Percentiles rank a stretch among this genome's conserved stretches.
phyloP scores from a whole-genome alignment of 306 rosid genomes.

The Vigna unguiculata region DNA sequence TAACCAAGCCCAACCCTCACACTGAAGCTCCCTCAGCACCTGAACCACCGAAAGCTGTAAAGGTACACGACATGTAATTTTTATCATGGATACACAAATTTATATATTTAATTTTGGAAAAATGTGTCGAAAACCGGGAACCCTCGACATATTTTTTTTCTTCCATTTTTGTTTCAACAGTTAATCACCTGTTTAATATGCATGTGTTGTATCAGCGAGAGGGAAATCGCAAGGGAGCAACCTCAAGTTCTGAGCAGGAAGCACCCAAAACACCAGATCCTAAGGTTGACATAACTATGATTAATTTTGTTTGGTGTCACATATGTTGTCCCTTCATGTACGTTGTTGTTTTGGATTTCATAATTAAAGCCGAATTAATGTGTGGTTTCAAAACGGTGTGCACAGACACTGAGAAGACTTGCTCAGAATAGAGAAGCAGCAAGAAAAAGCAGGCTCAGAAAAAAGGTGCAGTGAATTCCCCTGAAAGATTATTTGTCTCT shows the following conservation, averaged over 20 bases:
- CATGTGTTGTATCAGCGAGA: constrained; percentile 60
- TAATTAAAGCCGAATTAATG: constrained; percentile 19
- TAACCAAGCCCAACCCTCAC: constrained; percentile 61
- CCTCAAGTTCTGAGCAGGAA: constrained; percentile 94
- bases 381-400: constrained; percentile 13
- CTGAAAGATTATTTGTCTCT: not conserved
- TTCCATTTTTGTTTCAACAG: too few relatives aligned
- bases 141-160: too few relatives aligned
- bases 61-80: constrained; percentile 46
- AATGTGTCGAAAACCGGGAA: too few relatives aligned
- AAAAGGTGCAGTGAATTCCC: constrained; percentile 64
- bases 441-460: constrained; percentile 98
- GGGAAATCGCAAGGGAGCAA: constrained; percentile 73
- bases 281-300: constrained; percentile 55
- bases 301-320: not conserved
- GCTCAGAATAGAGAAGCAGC: constrained; percentile 99
- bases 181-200: constrained; percentile 19
- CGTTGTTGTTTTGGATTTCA: not conserved
- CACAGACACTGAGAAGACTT: constrained; percentile 92
- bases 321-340: not conserved
- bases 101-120: not conserved
- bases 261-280: constrained; percentile 97
- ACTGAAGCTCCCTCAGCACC: constrained; percentile 56
- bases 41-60: constrained; percentile 63
- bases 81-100: not conserved